phyloP scores from a whole-genome alignment of 2,329 filamentous ascomycete species.

The Botryotinia globosa region DNA sequence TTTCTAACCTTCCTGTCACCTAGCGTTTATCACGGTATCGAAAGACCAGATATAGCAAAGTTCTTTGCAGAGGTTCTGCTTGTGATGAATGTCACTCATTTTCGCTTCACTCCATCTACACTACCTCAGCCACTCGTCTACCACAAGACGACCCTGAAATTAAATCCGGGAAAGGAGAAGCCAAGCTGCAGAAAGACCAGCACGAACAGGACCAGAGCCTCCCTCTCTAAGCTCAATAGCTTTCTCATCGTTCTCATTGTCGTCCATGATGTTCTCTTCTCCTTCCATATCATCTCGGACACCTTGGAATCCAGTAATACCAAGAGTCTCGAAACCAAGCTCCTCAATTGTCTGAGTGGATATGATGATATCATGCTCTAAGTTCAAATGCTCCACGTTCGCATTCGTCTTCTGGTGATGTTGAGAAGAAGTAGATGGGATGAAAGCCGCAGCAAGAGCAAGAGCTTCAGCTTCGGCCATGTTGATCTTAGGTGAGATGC shows the following conservation, averaged over 20 bases:
- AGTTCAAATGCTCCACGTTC: neutral
- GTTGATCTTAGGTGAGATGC: neutral
- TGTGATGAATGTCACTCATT: neutral
- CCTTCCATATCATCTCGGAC: neutral
- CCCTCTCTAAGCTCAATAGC: neutral
- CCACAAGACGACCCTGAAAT: neutral
- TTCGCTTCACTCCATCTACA: too few species aligned
- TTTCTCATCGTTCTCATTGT: neutral
- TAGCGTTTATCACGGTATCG: too few species aligned
- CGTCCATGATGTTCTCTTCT: neutral
- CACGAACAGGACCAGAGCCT: neutral
- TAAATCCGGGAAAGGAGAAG: neutral
- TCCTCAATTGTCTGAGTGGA: neutral
- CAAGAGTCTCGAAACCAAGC: neutral
- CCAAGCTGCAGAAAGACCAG: neutral
- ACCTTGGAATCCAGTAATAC: neutral
- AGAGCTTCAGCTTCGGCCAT: neutral
- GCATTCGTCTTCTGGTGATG: neutral
- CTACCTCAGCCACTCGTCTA: neutral
- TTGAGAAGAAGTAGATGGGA: neutral
- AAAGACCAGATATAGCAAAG: neutral
- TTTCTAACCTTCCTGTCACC: neutral
- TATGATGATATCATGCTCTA: neutral
- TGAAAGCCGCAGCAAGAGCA: neutral
- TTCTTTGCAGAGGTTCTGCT: neutral